Percentiles rank a stretch among this genome's conserved stretches.
phyloP scores from a whole-genome alignment of 139 green algal species.

The Parachlorella kessleri region DNA sequence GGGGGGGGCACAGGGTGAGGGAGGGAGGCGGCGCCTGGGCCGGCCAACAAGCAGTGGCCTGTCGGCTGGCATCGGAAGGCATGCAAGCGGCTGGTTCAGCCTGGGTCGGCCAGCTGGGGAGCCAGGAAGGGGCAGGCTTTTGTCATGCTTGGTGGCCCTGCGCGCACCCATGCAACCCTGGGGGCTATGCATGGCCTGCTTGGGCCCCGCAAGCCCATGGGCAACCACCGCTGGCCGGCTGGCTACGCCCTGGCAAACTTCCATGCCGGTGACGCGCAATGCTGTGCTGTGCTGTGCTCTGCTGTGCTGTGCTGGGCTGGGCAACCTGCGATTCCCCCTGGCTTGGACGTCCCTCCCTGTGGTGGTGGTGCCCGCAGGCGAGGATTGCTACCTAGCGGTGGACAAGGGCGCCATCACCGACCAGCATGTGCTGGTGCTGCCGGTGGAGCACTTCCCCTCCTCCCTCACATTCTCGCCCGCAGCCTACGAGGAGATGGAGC shows the following conservation, averaged over 20 bases:
- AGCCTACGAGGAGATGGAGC: slow-evolving; percentile 59
- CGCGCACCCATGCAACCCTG: too few species aligned
- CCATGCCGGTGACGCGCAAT: neutral
- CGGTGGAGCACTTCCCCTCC: slow-evolving; percentile 88
- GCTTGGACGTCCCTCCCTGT: neutral
- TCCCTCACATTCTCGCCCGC: slow-evolving; percentile 49
- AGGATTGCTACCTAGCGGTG: slow-evolving; percentile 81
- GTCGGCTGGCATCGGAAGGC: too few species aligned
- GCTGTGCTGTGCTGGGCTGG: neutral
- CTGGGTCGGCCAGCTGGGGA: too few species aligned
- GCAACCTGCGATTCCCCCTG: neutral
- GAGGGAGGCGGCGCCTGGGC: neutral
- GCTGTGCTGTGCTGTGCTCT: neutral
- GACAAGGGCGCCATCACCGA: slow-evolving; percentile 85
- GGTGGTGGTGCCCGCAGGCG: slow-evolving; percentile 32
- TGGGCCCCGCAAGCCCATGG: too few species aligned
- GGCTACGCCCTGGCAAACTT: neutral
- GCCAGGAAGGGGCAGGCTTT: too few species aligned
- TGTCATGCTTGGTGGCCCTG: too few species aligned
- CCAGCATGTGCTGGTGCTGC: slow-evolving; percentile 86
- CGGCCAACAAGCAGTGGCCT: too few species aligned
- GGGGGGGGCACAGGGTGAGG: neutral
- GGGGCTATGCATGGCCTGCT: too few species aligned
- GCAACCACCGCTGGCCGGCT: too few species aligned
- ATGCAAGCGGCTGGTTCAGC: too few species aligned